Conservation (phyloP, 75 land plant genomes). For the Picea sitchensis region DNA sequence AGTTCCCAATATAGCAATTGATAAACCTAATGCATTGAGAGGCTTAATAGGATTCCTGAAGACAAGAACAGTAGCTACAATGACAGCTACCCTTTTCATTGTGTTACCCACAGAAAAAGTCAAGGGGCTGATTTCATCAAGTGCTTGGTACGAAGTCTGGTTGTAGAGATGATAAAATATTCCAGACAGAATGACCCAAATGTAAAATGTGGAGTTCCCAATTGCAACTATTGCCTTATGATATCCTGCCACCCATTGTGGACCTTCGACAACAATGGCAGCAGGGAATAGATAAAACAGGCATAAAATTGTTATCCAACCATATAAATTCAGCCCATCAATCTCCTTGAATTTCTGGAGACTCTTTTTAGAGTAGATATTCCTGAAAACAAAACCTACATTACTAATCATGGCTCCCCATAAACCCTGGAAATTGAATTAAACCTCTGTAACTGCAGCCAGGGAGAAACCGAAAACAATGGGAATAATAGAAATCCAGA, state of each 20-base stretch:
- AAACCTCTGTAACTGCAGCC: conserved; percentile 59
- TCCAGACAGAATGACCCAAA: conserved; percentile 51
- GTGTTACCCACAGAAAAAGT: conserved; percentile 73
- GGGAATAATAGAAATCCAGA: conserved; percentile 62
- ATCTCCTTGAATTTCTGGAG: conserved; percentile 39
- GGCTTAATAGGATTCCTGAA: conserved; percentile 62
- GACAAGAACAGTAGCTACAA: conserved; percentile 49
- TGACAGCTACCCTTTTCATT: conserved; percentile 71
- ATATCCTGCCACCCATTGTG: conserved; percentile 50
- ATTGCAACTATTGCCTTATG: conserved; percentile 25
- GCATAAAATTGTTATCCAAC: conserved; percentile 49
- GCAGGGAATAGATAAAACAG: conserved; percentile 51
- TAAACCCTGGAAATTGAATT: conserved; percentile 43
- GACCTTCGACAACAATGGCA: conserved; percentile 52
- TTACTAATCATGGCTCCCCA: conserved; percentile 68
- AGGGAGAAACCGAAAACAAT: conserved; percentile 58
- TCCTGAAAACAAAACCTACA: conserved; percentile 56
- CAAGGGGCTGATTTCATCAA: conserved; percentile 61
- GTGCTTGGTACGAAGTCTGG: conserved; percentile 63
- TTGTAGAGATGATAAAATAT: conserved; percentile 65
- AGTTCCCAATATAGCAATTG: conserved; percentile 64
- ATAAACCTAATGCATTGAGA: conserved; percentile 64
- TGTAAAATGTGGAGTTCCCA: conserved; percentile 30
- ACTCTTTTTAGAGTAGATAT: conserved; percentile 57
- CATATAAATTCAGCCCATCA: conserved; percentile 59